Evolutionary conservation across 148 eudicot genomes (phyloP), one percentile per base, ranked within the genome.

Genomic region (Simmondsia chinensis): DNA sequence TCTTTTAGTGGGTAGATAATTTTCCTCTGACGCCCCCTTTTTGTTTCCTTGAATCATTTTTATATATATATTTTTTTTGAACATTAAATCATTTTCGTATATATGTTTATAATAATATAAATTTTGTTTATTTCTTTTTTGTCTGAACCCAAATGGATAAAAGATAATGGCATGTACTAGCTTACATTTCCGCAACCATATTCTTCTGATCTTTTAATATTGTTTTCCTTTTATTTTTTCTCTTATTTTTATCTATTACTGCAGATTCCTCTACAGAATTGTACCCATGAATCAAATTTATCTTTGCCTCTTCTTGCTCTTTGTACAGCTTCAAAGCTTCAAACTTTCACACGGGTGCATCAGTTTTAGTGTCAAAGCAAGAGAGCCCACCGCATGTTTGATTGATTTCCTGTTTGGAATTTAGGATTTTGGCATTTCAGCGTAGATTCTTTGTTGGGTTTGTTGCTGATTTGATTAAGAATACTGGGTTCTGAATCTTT

Each of bases 141-240:
- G 44, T 56, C 38, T 54, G 64, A 64, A 51, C 41, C 54, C 22
- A 51, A 54, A 37, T 50, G 62, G 48, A 52, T 53, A 23, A 39
- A 33, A 46, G 50, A 59, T 60, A 60, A 60, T 68, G 64, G 57
- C 56, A 33, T 50, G 48, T 54, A 60, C 62, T 59, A 62, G 60
- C 54, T 50, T 50, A 59, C 70, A 54, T 59, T 46, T 67, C 25
- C 34, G 29, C 68, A 17, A 18, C 68, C 68, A 57, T 61, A 52
- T 60, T 71, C 63, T 44, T 54, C 28, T 58, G 43, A 46, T 52
- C 54, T 34, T 43, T 20, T 43, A 3, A 3, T 13, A 22, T 51
- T 48, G 20, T 22, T n/a, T 30, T 28, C 57, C 29, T 46, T 58
- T 50, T 22, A 21, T 10, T 25, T 43, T 28, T 31, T 17, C 23